Evolutionary conservation across 192 early-diverging fungal genomes (phyloP), one percentile per base, ranked within the genome.

Genomic region (Fimicolochytrium jonesii): DNA sequence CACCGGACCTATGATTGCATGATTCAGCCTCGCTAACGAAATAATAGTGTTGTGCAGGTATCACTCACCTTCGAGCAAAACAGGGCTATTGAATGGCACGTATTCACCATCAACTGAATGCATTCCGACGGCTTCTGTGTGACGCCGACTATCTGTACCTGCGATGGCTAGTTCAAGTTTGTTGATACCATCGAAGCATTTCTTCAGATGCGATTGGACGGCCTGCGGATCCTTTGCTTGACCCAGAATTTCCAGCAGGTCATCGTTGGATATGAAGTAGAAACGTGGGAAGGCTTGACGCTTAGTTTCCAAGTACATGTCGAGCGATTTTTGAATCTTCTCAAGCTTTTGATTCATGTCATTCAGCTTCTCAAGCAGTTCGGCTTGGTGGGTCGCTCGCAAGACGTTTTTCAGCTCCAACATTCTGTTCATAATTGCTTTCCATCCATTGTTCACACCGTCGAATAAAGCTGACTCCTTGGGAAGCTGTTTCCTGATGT

Each of bases 261-360:
- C 82, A 54, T 84, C 82, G 47, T 84, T 84, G 7, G 79, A 83
- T 11, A 84, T 54, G 49, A 84, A 84, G 69, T 84, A 84, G 65
- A 84, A 84, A 28, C 82, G 56, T 17, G 82, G 82, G 53, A 84
- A 84, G 9, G 79, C 68, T 61, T 78, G 77, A 6, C 82, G 59
- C 55, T 84, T 83, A 0, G 80, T 81, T 71, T 84, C 80, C 46
- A 84, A 66, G 63, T 84, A 84, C 77, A 81, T 81, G 37, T 84
- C 82, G 1, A 84, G 64, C 4, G 73, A 81, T 64, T 84, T 84
- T 42, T 84, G 82, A 34, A 84, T 78, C 56, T 84, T 84, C 64
- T 84, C 82, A 22, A 84, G 70, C 37, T 81, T 73, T n/a, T 46
- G 35, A 59, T 84, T 84, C 76, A 79, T 83, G 51, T 84, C 78